Evolutionary conservation across 2,329 filamentous ascomycete species (phyloP), one percentile per base, ranked within the genome.

Genomic region (Colletotrichum magnum): DNA sequence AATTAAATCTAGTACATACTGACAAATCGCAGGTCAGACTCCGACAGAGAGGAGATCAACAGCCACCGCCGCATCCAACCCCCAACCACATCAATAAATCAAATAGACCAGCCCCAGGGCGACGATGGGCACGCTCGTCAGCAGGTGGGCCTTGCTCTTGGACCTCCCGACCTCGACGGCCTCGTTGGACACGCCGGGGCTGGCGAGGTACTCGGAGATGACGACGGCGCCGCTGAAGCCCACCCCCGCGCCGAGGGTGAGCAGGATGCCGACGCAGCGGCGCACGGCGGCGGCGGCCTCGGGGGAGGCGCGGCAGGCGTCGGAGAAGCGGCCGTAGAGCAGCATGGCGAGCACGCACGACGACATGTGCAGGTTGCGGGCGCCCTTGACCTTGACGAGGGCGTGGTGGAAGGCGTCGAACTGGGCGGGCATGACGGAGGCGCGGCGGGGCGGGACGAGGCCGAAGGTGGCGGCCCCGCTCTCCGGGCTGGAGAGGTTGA

Each of bases 401-500:
- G 66, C 66, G 50, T 60, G 61, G 50, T 69, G 66, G 26, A 69
- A 69, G 43, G 66, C 66, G 56, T 69, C 66, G 41, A 69, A 60
- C 32, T 60, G 66, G n/a, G 50, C 13, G 21, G 66, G 66, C 16
- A 53, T 54, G 10, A 50, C 26, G 41, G 66, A 54, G 15, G 63
- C 62, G 13, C 50, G 53, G 2, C 39, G 43, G n/a, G 66, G 66
- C 26, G 66, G 66, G 10, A 66, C 41, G 7, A 69, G 56, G 6
- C 66, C 66, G 32, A 69, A 69, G 5, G 54, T 59, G 5, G 61
- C 62, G 41, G 66, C 66, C 51, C 66, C 66, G 61, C 36, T 32
- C 13, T 69, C 66, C 21, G 67, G 67, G 24, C 47, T 58, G 62
- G 28, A 24, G 67, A 69, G 62, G 43, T 69, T 69, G 43, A 61